Evolutionary conservation across 2,329 filamentous ascomycete species (phyloP).

Genomic region (Claviceps digitariae): DNA sequence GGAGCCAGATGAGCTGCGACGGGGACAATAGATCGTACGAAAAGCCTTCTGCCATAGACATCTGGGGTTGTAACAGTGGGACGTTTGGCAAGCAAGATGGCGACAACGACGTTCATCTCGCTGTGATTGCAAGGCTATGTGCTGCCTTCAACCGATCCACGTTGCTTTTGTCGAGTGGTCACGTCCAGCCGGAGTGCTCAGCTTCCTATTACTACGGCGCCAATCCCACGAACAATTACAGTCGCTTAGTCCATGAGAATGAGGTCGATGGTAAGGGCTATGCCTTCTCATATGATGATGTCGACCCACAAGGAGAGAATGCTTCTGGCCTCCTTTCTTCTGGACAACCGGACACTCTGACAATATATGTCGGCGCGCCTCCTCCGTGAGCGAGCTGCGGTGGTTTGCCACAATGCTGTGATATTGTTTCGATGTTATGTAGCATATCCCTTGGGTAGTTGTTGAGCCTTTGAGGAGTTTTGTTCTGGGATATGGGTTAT

Average conservation of each 20-base stretch:
- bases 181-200: constrained; percentile 28
- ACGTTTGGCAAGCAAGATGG: constrained; percentile 25
- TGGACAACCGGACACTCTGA: constrained; percentile 12
- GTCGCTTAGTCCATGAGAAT: constrained; percentile 44
- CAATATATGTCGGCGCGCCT: constrained; percentile 16
- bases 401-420: background rate
- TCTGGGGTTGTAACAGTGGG: constrained; percentile 38
- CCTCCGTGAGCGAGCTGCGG: background rate
- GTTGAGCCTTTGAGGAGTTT: background rate
- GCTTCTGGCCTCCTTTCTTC: constrained; percentile 25
- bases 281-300: constrained; percentile 56
- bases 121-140: constrained; percentile 33
- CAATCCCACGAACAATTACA: constrained; percentile 41
- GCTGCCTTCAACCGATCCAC: constrained; percentile 37
- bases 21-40: constrained; percentile 28
- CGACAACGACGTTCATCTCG: constrained; percentile 27
- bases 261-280: constrained; percentile 49
- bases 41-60: constrained; percentile 30
- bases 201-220: constrained; percentile 29
- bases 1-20: constrained; percentile 23
- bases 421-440: background rate
- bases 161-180: constrained; percentile 30
- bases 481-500: background rate
- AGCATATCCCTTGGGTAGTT: background rate
- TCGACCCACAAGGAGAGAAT: constrained; percentile 43